Conservation (phyloP, 2,329 filamentous ascomycete species). For the Aspergillus proliferans region DNA sequence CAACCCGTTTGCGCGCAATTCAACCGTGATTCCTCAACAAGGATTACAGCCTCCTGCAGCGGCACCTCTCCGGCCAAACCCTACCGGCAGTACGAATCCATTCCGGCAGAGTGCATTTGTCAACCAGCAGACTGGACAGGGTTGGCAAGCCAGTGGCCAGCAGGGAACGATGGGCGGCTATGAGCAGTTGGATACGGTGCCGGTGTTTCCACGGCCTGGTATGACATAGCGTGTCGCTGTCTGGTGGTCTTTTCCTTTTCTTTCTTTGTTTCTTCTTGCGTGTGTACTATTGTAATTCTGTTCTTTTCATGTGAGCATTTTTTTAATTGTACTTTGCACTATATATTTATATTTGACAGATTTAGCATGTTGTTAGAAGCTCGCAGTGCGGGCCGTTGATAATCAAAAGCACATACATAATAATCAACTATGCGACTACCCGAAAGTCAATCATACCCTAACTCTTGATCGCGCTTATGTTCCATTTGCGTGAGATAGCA, state of each 20-base stretch:
- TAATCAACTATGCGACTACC: too few relatives aligned
- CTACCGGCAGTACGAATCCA: conserved; percentile 86
- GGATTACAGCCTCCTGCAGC: conserved; percentile 31
- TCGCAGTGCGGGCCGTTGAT: background rate
- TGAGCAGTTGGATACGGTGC: conserved; percentile 70
- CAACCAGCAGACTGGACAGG: conserved; percentile 78
- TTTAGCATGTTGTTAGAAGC: background rate
- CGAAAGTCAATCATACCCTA: too few relatives aligned
- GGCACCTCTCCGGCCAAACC: conserved; percentile 60
- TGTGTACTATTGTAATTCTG: background rate
- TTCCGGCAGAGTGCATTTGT: conserved; percentile 89
- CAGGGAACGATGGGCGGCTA: conserved; percentile 70
- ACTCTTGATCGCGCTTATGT: too few relatives aligned
- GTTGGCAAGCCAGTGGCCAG: conserved; percentile 71
- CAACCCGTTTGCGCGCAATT: conserved; percentile 62
- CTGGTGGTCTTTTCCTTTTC: background rate
- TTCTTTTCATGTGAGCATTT: conserved; percentile 1
- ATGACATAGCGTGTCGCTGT: conserved; percentile 24
- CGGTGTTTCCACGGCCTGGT: conserved; percentile 77
- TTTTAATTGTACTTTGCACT: background rate
- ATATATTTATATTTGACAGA: background rate
- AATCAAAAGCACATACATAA: background rate
- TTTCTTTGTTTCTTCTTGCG: background rate
- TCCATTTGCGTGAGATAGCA: too few relatives aligned
- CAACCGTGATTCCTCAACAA: conserved; percentile 36